Evolutionary conservation across 768 basidiomycete genomes (phyloP).

Genomic region (Rhodosporidiobolus sp.): DNA sequence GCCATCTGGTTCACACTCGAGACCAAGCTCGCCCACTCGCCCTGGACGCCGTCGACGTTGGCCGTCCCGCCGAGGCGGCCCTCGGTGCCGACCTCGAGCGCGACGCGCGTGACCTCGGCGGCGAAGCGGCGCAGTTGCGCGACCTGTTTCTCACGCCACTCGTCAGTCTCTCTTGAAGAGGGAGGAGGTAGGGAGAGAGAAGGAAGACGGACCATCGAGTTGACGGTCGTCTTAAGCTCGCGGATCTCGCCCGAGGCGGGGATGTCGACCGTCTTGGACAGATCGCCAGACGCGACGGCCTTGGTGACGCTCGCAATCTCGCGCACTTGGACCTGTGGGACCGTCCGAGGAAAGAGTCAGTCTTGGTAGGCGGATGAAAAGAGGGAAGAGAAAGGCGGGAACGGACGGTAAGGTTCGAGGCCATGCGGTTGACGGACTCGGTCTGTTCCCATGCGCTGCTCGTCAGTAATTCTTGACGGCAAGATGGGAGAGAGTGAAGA

Average conservation of each 20-base stretch:
- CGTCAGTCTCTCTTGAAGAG: neutral
- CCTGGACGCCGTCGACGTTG: constrained; percentile 82
- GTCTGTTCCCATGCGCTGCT: too few species aligned
- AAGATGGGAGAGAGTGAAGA: neutral
- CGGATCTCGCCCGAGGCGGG: constrained; percentile 76
- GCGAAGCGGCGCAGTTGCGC: constrained; percentile 52
- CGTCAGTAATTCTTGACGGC: neutral
- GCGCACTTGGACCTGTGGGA: constrained; percentile 52
- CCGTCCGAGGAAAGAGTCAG: neutral
- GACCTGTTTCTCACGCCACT: constrained; percentile 54
- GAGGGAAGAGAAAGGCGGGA: too few species aligned
- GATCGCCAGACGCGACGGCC: constrained; percentile 83
- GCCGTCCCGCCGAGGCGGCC: constrained; percentile 69
- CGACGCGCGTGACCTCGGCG: constrained; percentile 53
- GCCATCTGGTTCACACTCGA: constrained; percentile 70
- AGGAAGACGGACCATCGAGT: constrained; percentile 68
- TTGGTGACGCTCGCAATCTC: constrained; percentile 65
- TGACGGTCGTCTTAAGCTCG: constrained; percentile 64
- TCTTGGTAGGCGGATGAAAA: neutral
- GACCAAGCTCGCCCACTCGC: constrained; percentile 88
- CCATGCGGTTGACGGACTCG: constrained; percentile 50
- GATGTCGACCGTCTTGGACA: constrained; percentile 90
- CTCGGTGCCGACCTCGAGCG: constrained; percentile 54
- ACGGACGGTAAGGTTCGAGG: constrained; percentile 49
- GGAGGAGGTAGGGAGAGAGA: constrained; percentile 53